Percentiles rank a stretch among this genome's conserved stretches.
phyloP scores from a whole-genome alignment of 768 basidiomycete species.

The Collybia mongolica region DNA sequence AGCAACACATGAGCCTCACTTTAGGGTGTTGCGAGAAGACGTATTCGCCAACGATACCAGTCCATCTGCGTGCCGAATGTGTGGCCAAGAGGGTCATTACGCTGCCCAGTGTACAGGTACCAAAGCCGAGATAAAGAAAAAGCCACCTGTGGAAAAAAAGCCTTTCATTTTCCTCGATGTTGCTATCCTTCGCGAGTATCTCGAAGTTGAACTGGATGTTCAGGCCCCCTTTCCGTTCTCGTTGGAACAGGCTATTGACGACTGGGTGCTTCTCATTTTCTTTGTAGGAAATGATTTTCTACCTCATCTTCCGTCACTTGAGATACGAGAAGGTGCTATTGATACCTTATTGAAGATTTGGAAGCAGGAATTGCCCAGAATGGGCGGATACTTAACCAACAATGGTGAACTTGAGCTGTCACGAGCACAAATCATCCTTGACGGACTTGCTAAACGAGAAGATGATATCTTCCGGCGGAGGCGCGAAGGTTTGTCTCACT shows the following conservation, averaged over 20 bases:
- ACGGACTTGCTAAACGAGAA: slow-evolving; percentile 91
- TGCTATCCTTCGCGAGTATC: slow-evolving; percentile 92
- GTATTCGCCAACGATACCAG: slow-evolving; percentile 87
- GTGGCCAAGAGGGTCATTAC: slow-evolving; percentile 93
- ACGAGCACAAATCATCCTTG: slow-evolving; percentile 91
- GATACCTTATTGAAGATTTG: slow-evolving; percentile 96
- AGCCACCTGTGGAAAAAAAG: slow-evolving; percentile 74
- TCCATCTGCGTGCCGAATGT: slow-evolving; percentile 80
- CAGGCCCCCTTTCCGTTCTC: slow-evolving; percentile 81
- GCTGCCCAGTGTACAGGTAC: slow-evolving; percentile 91
- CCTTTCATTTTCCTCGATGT: slow-evolving; percentile 99
- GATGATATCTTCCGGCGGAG: slow-evolving; percentile 93
- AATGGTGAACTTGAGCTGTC: slow-evolving; percentile 85
- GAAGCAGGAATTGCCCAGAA: slow-evolving; percentile 88
- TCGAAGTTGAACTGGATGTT: slow-evolving; percentile 93
- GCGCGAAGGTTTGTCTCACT: slow-evolving; percentile 75
- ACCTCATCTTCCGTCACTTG: slow-evolving; percentile 95
- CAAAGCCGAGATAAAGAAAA: slow-evolving; percentile 67
- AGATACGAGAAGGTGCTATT: slow-evolving; percentile 99
- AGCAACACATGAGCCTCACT: slow-evolving; percentile 98
- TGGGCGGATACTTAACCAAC: slow-evolving; percentile 97
- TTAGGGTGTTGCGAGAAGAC: slow-evolving; percentile 96
- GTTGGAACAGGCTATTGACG: slow-evolving; percentile 96
- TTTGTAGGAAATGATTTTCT: slow-evolving; percentile 99
- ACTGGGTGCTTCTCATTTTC: slow-evolving; percentile 99